Conservation (phyloP, 139 green algal genomes). For the Auxenochlorella pyrenoidosa region DNA sequence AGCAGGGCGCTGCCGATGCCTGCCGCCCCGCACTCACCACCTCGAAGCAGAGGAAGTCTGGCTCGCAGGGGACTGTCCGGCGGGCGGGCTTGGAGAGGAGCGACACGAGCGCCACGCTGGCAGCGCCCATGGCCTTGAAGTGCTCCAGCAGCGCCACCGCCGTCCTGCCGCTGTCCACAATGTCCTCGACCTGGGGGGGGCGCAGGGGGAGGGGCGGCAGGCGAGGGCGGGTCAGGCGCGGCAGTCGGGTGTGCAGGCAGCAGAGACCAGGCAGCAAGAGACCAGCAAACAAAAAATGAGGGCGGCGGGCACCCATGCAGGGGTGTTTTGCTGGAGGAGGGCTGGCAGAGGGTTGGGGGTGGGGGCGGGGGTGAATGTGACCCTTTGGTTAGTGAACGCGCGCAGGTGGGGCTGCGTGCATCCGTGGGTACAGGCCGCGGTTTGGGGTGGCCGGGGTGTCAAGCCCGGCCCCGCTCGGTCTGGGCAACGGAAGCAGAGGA, state of each 20-base stretch:
- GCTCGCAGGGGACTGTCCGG: slow-evolving; percentile 58
- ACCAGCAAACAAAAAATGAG: no score
- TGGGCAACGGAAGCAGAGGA: slow-evolving; percentile 60
- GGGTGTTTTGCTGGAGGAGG: no score
- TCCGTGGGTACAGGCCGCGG: slow-evolving; percentile 55
- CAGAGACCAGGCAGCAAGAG: no score
- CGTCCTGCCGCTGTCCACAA: slow-evolving; percentile 87
- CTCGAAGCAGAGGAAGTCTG: slow-evolving; percentile 73
- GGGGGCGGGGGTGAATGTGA: neutral
- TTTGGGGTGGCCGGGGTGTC: slow-evolving; percentile 43
- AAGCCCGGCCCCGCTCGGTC: slow-evolving; percentile 34
- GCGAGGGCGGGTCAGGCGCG: neutral
- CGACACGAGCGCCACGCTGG: slow-evolving; percentile 57
- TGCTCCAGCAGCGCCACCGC: slow-evolving; percentile 39
- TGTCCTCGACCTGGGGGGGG: slow-evolving; percentile 84
- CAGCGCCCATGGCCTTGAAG: slow-evolving; percentile 50
- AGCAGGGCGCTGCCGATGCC: neutral
- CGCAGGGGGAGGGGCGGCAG: neutral
- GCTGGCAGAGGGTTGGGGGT: neutral
- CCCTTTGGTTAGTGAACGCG: slow-evolving; percentile 45
- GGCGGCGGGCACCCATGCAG: no score
- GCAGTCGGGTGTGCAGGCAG: no score
- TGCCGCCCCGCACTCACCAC: slow-evolving; percentile 35
- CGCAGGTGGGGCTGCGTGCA: slow-evolving; percentile 11
- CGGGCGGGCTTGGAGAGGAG: slow-evolving; percentile 84